phyloP scores from a whole-genome alignment of 176 grass and related monocot species.

The Aegilops longissima region DNA sequence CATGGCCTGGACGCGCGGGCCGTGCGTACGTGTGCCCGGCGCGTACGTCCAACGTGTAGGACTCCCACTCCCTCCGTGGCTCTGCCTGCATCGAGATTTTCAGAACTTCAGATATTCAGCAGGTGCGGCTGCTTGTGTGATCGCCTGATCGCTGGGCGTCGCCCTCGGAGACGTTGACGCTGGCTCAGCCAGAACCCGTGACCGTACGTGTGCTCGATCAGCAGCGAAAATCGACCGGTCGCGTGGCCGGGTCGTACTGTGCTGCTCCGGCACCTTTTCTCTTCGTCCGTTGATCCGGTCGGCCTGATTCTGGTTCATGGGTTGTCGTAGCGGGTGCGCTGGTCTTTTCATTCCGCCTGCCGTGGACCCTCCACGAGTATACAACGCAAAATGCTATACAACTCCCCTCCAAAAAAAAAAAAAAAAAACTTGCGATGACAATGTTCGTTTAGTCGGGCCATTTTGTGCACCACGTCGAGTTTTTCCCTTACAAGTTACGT shows the following conservation, averaged over 20 bases:
- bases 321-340: too few species aligned
- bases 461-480: too few species aligned
- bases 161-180: background rate
- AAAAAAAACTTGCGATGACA: too few species aligned
- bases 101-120: background rate
- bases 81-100: background rate
- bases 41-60: background rate
- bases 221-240: background rate
- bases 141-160: background rate
- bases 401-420: too few species aligned
- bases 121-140: background rate
- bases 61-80: background rate
- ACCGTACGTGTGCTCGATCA: background rate
- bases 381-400: too few species aligned
- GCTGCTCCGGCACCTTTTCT: background rate
- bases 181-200: background rate
- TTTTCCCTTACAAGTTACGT: background rate
- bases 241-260: background rate
- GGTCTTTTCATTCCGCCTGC: too few species aligned
- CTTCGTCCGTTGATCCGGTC: background rate
- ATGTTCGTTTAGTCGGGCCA: too few species aligned
- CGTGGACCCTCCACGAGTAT: too few species aligned
- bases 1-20: background rate
- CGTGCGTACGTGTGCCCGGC: too few species aligned
- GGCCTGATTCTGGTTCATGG: background rate